Evolutionary conservation across 768 basidiomycete species (phyloP).

Genomic region (Lepiota venenata): DNA sequence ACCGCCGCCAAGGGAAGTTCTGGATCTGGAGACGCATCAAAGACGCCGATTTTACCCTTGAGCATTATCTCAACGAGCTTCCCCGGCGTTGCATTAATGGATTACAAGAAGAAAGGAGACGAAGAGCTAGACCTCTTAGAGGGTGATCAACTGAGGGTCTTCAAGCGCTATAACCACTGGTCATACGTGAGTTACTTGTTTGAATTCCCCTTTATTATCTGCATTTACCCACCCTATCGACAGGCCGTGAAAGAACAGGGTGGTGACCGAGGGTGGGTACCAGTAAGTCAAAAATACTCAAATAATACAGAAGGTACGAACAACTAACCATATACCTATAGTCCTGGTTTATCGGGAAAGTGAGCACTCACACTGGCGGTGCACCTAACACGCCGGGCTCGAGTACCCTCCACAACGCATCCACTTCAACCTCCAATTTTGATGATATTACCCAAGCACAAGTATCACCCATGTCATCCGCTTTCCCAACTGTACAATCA

Average conservation of each 20-base stretch:
- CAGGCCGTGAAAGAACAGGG: constrained; percentile 92
- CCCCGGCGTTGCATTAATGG: constrained; percentile 95
- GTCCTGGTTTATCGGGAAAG: constrained; percentile 97
- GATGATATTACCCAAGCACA: constrained; percentile 47
- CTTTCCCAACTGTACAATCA: constrained; percentile 57
- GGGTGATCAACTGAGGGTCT: constrained; percentile 86
- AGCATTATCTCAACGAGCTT: constrained; percentile 98
- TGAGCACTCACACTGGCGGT: constrained; percentile 46
- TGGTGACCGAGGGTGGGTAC: constrained; percentile 96
- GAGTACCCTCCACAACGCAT: constrained; percentile 26
- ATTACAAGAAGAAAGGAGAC: constrained; percentile 90
- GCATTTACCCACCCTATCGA: constrained; percentile 11
- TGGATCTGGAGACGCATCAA: constrained; percentile 33
- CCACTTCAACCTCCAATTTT: constrained; percentile 22
- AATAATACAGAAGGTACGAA: neutral
- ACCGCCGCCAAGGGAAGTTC: constrained; percentile 55
- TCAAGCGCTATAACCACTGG: constrained; percentile 99
- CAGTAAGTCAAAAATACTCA: constrained; percentile 48
- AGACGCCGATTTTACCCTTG: constrained; percentile 82
- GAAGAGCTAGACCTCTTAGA: constrained; percentile 90
- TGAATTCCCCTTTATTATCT: neutral
- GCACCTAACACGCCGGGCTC: constrained; percentile 43
- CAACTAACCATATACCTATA: constrained; percentile 22
- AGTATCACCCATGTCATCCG: constrained; percentile 80
- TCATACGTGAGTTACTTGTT: constrained; percentile 64